Percentiles rank a stretch among this genome's conserved stretches.
Conservation (phyloP, 768 basidiomycete genomes). For the Asterophora lycoperdoides region DNA sequence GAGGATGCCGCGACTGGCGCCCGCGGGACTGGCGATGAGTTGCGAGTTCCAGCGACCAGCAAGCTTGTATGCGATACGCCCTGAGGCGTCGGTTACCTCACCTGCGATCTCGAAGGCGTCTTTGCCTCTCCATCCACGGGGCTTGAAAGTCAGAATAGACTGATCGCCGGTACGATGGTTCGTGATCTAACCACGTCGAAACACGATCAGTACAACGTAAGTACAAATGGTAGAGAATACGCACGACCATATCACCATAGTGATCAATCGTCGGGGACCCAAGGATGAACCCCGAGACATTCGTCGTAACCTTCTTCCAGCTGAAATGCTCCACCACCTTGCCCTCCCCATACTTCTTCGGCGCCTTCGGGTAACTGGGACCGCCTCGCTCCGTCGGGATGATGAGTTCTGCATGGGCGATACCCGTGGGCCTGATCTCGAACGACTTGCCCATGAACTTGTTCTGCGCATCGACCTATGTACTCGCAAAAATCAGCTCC, state of each 20-base stretch:
- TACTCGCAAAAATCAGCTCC: not conserved
- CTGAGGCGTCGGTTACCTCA: conserved; percentile 62
- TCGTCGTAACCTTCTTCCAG: conserved; percentile 94
- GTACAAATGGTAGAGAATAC: conserved; percentile 25
- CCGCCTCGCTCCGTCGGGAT: conserved; percentile 60
- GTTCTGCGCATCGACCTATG: conserved; percentile 90
- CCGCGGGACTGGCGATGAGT: conserved; percentile 70
- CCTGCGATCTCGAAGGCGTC: conserved; percentile 94
- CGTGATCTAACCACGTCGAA: conserved; percentile 44
- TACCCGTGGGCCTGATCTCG: conserved; percentile 93
- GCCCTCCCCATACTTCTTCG: conserved; percentile 35
- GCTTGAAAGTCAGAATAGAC: conserved; percentile 92
- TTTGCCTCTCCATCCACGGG: conserved; percentile 89
- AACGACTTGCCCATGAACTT: conserved; percentile 96
- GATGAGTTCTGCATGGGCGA: conserved; percentile 82
- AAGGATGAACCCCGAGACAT: conserved; percentile 88
- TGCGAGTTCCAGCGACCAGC: conserved; percentile 96
- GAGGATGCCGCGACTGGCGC: conserved; percentile 43
- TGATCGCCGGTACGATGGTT: conserved; percentile 90
- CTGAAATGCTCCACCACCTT: conserved; percentile 86
- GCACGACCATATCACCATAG: conserved; percentile 90
- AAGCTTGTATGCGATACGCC: conserved; percentile 76
- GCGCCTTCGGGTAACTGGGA: conserved; percentile 56
- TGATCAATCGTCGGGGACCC: conserved; percentile 87
- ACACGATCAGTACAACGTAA: not conserved